Percentiles rank a stretch among this genome's conserved stretches.
These are phyloP conservation scores for Teunomyces lycoperdinae DNA, from an alignment of 805 yeast species.

Conservation along the genomic window DNA sequence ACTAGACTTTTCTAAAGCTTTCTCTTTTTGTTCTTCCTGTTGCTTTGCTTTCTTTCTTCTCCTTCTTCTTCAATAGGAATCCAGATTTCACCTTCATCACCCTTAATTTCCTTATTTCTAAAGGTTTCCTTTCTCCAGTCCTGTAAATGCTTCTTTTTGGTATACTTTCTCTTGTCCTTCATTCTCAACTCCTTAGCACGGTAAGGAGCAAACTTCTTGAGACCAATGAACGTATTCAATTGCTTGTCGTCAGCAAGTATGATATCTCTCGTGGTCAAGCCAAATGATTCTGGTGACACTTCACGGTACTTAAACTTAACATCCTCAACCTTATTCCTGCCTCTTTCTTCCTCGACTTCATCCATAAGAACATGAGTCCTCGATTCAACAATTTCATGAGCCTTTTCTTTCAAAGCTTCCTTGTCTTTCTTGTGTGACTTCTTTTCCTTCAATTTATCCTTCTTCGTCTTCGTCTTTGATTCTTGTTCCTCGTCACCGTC, in stretches of 20 bases:
- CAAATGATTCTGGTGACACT: constrained; percentile 92
- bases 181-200: constrained; percentile 67
- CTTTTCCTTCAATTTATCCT: constrained; percentile 57
- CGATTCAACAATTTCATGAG: constrained; percentile 75
- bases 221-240: constrained; percentile 78
- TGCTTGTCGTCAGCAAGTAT: constrained; percentile 85
- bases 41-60: constrained; percentile 7
- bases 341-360: constrained; percentile 62
- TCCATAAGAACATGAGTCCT: constrained; percentile 65
- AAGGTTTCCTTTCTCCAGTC: constrained; percentile 91
- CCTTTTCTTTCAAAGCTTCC: constrained; percentile 58
- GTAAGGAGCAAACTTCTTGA: constrained; percentile 92
- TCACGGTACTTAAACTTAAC: constrained; percentile 80
- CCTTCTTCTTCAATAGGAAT: constrained; percentile 25
- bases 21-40: constrained; percentile 3
- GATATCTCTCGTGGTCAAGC: constrained; percentile 82
- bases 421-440: constrained; percentile 59
- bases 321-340: constrained; percentile 44
- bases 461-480: constrained; percentile 43
- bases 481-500: constrained; percentile 21
- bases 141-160: constrained; percentile 75
- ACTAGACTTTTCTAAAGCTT: not conserved
- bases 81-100: constrained; percentile 38
- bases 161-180: constrained; percentile 80
- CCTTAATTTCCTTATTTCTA: constrained; percentile 48